phyloP scores from a whole-genome alignment of 768 basidiomycete genomes.

The Suillus plorans region DNA sequence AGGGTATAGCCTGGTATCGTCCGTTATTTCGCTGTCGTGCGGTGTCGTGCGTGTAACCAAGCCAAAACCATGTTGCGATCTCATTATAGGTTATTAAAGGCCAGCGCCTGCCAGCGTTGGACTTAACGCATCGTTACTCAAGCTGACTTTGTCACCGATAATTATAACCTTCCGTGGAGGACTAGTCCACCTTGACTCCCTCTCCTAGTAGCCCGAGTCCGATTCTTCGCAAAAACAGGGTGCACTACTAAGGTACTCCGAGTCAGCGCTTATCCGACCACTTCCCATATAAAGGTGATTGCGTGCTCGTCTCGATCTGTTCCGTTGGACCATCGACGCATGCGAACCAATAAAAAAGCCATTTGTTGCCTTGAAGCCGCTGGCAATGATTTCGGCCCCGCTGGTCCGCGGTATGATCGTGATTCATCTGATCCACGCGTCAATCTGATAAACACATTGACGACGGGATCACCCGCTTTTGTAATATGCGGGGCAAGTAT shows the following conservation, averaged over 20 bases:
- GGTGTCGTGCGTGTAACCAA: not conserved
- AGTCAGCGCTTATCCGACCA: not conserved
- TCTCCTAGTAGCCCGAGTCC: not conserved
- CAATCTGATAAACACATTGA: not conserved
- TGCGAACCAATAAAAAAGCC: not conserved
- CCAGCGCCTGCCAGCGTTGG: not conserved
- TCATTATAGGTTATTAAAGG: not conserved
- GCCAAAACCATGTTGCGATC: not conserved
- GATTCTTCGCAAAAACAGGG: not conserved
- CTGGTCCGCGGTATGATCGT: slow-evolving; percentile 51
- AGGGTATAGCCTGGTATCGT: not conserved
- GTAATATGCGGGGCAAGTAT: not conserved
- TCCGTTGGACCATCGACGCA: not conserved
- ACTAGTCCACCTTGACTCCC: not conserved
- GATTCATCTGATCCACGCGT: slow-evolving; percentile 49
- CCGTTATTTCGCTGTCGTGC: not conserved
- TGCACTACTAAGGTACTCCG: not conserved
- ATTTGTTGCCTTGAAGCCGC: slow-evolving; percentile 1
- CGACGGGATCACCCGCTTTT: not conserved
- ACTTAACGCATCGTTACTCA: not conserved
- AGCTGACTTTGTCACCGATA: not conserved
- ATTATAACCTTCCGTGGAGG: not conserved
- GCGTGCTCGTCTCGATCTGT: slow-evolving; percentile 1
- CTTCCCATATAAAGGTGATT: not conserved
- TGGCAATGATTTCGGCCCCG: slow-evolving; percentile 50